Conservation (phyloP, 495 filamentous ascomycete genomes). For the Neurospora sp. region DNA sequence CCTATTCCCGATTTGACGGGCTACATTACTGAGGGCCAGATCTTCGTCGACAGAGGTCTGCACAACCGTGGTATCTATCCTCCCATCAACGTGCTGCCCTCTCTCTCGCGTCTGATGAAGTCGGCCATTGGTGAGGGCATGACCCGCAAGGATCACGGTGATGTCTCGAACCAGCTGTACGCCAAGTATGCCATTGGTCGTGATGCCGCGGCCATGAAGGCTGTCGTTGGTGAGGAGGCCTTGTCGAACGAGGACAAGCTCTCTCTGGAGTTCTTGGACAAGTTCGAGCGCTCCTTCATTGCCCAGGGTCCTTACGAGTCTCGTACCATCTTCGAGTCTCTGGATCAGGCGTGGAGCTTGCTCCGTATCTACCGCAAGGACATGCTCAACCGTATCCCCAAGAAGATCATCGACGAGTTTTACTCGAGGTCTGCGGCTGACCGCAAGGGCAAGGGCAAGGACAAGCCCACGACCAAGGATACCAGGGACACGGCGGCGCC, state of each 20-base stretch:
- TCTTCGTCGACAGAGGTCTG: slow-evolving; percentile 92
- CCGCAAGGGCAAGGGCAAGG: slow-evolving; percentile 47
- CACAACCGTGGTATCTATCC: slow-evolving; percentile 96
- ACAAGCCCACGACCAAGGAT: slow-evolving; percentile 47
- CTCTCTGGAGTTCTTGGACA: slow-evolving; percentile 94
- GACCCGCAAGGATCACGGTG: slow-evolving; percentile 91
- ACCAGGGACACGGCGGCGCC: slow-evolving; percentile 39
- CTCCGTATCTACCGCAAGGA: slow-evolving; percentile 96
- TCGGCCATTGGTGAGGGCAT: slow-evolving; percentile 96
- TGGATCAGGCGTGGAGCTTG: slow-evolving; percentile 93
- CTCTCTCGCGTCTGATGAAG: slow-evolving; percentile 98
- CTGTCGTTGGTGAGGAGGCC: slow-evolving; percentile 96
- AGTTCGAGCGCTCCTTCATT: slow-evolving; percentile 94
- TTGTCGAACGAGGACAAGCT: slow-evolving; percentile 93
- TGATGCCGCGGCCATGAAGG: slow-evolving; percentile 98
- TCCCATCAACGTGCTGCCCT: slow-evolving; percentile 97
- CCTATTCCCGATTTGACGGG: slow-evolving; percentile 98
- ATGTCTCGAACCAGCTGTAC: slow-evolving; percentile 98
- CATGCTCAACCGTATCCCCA: slow-evolving; percentile 91
- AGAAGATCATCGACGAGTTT: slow-evolving; percentile 86
- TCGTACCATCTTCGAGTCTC: slow-evolving; percentile 77
- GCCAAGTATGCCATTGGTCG: slow-evolving; percentile 99
- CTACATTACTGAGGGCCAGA: slow-evolving; percentile 98
- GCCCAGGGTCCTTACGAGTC: slow-evolving; percentile 84
- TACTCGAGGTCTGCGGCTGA: slow-evolving; percentile 59